Evolutionary conservation across 306 rosid species (phyloP), one percentile per base, ranked within the genome.

Genomic region (Phaseolus lunatus): DNA sequence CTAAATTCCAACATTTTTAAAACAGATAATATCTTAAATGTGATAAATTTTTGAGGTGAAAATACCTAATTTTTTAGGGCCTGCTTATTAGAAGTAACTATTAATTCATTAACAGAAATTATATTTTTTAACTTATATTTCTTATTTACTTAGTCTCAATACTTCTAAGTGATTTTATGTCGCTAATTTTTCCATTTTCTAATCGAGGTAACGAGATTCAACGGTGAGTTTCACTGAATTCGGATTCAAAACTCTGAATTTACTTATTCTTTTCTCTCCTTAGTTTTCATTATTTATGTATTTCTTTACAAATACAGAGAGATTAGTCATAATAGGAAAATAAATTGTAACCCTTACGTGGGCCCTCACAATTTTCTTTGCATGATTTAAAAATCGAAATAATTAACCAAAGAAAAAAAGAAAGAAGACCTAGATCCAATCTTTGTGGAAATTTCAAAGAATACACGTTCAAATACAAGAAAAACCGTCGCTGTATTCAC

Each of bases 351-450:
- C 54, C 70, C 67, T 48, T 33, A 13, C 19, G 53, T 47, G 78
- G 79, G 80, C 62, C 77, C 19, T 20, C 61, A 78, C 84, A 81
- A 61, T 58, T 85, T 87, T 87, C 84, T 70, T 35, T 62, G 15
- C 35, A 31, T 5, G 6, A 53, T 62, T 67, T 61, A 12, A 76
- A 81, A 57, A 29, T 14, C 41, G 4, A 27, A 56, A 52, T 44
- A 57, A 56, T 24, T 18, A 11, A 24, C 6, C 14, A 20, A 26
- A 67, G 20, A 5, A 14, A 24, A 0, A 0, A 5, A 29, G 15
- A 67, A 33, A 43, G 24, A 39, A 15, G 45, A 45, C 26, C 43
- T 62, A 63, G 70, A 71, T 71, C 70, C 70, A 82, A 64, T 63
- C 75, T 69, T 82, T 39, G 39, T 44, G 26, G 58, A 22, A 43